These are phyloP conservation scores for Gloeostereum incarnatum DNA, from an alignment of 768 basidiomycete genomes.

Conservation along the genomic window DNA sequence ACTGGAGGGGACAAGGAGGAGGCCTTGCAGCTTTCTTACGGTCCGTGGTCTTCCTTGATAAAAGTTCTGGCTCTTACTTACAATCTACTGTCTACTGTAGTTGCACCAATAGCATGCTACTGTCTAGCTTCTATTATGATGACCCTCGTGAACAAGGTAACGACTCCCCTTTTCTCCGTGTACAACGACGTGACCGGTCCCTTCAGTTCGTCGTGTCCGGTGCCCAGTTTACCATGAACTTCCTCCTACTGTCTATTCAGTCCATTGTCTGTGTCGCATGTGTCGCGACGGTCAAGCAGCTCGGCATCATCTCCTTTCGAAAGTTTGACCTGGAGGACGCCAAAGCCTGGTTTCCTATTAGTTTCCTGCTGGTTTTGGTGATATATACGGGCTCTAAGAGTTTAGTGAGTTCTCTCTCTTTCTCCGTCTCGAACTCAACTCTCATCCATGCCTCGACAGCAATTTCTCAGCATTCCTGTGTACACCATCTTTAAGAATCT, in stretches of 20 bases:
- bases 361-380: slow-evolving; percentile 82
- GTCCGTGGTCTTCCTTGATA: slow-evolving; percentile 12
- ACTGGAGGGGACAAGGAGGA: slow-evolving; percentile 19
- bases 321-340: slow-evolving; percentile 78
- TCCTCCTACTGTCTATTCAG: slow-evolving; percentile 87
- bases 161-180: background rate
- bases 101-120: slow-evolving; percentile 79
- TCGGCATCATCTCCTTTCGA: slow-evolving; percentile 78
- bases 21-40: slow-evolving; percentile 14
- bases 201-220: slow-evolving; percentile 91
- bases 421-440: background rate
- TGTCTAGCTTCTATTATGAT: slow-evolving; percentile 91
- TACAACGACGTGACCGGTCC: slow-evolving; percentile 2
- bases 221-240: slow-evolving; percentile 91
- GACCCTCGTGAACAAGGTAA: slow-evolving; percentile 95
- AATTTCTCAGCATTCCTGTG: slow-evolving; percentile 94
- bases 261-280: slow-evolving; percentile 78
- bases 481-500: slow-evolving; percentile 99
- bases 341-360: slow-evolving; percentile 92
- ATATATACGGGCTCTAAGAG: slow-evolving; percentile 99
- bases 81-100: slow-evolving; percentile 29
- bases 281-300: slow-evolving; percentile 63
- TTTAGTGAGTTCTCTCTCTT: slow-evolving; percentile 51
- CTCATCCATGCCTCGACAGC: slow-evolving; percentile 36
- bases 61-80: background rate